Evolutionary conservation across 306 rosid species (phyloP).

Genomic region (Citrullus amarus): DNA sequence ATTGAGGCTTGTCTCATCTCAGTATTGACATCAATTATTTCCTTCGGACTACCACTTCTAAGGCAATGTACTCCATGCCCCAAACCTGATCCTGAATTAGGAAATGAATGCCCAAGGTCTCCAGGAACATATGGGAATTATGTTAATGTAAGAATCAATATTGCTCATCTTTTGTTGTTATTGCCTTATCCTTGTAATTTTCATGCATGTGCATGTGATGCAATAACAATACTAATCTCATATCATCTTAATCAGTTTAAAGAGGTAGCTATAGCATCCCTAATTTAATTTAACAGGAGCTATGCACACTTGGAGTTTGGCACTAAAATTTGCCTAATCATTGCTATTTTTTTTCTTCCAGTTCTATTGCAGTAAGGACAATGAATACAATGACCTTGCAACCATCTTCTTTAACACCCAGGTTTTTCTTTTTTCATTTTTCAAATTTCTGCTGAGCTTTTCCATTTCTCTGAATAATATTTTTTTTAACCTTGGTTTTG

Average conservation of each 20-base stretch:
- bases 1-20: constrained; percentile 88
- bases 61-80: constrained; percentile 89
- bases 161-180: neutral
- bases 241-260: neutral
- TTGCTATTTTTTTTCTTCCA: constrained; percentile 24
- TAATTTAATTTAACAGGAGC: neutral
- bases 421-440: constrained; percentile 30
- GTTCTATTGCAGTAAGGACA: constrained; percentile 84
- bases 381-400: constrained; percentile 94
- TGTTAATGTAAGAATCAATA: constrained; percentile 70
- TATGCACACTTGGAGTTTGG: neutral
- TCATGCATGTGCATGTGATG: neutral
- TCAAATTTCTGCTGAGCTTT: constrained; percentile 10
- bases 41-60: constrained; percentile 90
- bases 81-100: constrained; percentile 50
- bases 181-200: constrained; percentile 13
- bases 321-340: constrained; percentile 10
- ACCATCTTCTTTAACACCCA: constrained; percentile 95
- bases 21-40: constrained; percentile 60
- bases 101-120: constrained; percentile 81
- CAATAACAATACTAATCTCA: neutral
- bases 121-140: constrained; percentile 95
- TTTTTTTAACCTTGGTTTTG: neutral
- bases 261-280: neutral
- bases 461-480: neutral